phyloP scores from a whole-genome alignment of 2,329 filamentous ascomycete genomes.

The Karstenula rhodostoma region DNA sequence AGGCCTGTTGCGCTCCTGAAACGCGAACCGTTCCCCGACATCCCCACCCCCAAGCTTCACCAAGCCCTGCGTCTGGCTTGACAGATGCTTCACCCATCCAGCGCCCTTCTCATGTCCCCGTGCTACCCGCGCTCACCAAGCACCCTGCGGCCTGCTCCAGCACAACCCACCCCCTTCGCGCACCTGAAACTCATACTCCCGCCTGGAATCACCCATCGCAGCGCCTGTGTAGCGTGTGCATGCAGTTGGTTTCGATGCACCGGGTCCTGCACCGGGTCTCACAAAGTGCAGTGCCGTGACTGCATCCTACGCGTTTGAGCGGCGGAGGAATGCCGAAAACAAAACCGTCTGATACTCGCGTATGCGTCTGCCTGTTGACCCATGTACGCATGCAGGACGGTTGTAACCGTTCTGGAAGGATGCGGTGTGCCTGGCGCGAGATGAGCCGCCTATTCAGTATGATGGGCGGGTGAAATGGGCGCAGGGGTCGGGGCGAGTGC shows the following conservation, averaged over 20 bases:
- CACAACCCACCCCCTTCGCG: neutral
- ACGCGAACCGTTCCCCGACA: constrained; percentile 11
- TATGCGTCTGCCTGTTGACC: constrained; percentile 4
- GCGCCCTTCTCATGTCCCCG: neutral
- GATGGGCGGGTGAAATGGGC: neutral
- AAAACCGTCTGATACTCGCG: constrained; percentile 32
- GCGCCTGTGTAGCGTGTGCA: constrained; percentile 7
- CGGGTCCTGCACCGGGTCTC: constrained; percentile 7
- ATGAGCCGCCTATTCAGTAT: neutral
- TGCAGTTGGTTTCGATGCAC: neutral
- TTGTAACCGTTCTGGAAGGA: constrained; percentile 2
- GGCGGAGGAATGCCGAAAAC: constrained; percentile 22
- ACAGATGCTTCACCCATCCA: constrained; percentile 10
- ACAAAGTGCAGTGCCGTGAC: constrained; percentile 5
- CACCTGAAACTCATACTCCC: neutral
- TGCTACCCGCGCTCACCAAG: neutral
- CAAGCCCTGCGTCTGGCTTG: neutral
- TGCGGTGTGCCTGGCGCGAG: neutral
- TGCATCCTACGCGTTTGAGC: constrained; percentile 4
- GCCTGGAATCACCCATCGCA: too few species aligned
- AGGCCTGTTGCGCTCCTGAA: neutral
- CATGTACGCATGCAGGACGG: neutral
- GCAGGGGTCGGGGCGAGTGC: neutral
- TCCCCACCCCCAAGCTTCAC: constrained; percentile 1
- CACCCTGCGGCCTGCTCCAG: neutral